Conservation (phyloP, 2,329 filamentous ascomycete species). For the Pseudopyricularia cyperi region DNA sequence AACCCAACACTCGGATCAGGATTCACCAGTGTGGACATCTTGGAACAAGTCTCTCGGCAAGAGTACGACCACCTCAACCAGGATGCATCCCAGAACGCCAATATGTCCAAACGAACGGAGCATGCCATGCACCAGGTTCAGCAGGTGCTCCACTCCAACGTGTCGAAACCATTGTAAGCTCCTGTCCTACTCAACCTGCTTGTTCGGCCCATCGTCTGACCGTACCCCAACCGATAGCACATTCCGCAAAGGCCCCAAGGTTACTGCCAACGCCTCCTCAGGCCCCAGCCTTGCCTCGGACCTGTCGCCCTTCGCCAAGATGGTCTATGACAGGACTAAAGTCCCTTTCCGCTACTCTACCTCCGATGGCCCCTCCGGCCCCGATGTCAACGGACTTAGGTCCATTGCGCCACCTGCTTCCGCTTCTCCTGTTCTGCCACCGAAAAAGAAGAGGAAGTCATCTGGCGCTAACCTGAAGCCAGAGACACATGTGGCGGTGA, state of each 20-base stretch:
- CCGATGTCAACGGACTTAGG: background rate
- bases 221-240: background rate
- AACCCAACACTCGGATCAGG: conserved; percentile 47
- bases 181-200: background rate
- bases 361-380: conserved; percentile 17
- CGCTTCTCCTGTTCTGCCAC: background rate
- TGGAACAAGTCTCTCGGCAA: conserved; percentile 35
- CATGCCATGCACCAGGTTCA: conserved; percentile 63
- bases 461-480: conserved; percentile 7
- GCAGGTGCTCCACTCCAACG: conserved; percentile 58
- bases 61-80: conserved; percentile 58
- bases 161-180: conserved; percentile 52
- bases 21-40: conserved; percentile 35
- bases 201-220: background rate
- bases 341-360: conserved; percentile 26
- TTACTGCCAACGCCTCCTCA: conserved; percentile 12
- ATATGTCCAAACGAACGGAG: conserved; percentile 48
- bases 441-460: conserved; percentile 17
- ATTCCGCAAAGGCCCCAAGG: conserved; percentile 1
- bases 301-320: conserved; percentile 36
- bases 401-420: background rate
- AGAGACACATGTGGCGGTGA: conserved; percentile 8
- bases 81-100: conserved; percentile 46
- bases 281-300: conserved; percentile 22
- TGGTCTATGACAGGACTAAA: conserved; percentile 30